Evolutionary conservation across 441 rosid species (phyloP), one percentile per base, ranked within the genome.

Genomic region (Geranium incanum): DNA sequence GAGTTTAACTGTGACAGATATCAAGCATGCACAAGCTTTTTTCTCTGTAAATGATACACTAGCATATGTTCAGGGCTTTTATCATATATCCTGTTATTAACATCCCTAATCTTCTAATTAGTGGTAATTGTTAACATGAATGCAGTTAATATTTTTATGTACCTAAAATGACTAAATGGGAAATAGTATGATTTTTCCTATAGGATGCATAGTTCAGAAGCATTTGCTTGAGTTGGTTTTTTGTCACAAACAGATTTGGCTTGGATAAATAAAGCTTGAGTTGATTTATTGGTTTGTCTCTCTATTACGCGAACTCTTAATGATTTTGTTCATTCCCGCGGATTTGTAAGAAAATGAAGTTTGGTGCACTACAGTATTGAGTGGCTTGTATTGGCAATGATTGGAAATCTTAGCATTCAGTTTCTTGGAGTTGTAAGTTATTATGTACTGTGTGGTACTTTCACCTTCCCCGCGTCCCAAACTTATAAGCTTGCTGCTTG

Each of bases 1-100:
- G 57, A 71, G 71, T 77, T 77, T 71, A 80, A 75, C 79, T 76
- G 69, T 75, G 0, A n/a, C 63, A 57, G 18, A 5, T 57, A 57
- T 55, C 62, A 55, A 55, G 23, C 62, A 15, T 15, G 62, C 62
- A 55, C n/a, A 5, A 15, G 18, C 19, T 16, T 81, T 83, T 76
- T 68, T 69, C 23, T 63, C 74, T 62, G 5, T 68, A 72, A 78
- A 55, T 15, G 62, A 72, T 28, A 28, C 63, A 57, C 36, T 82
- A 60, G 65, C 72, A 33, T 67, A 66, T 67, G 66, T 70, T 74
- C 72, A 50, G 72, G 62, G 23, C 21, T 55, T 55, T n/a, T 1
- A 15, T 6, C 23, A n/a, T 55, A 39, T 39, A 39, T 39, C 79
- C 65, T 70, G 70, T 67, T 33, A 65, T 59, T 68, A 39, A 50